These are phyloP conservation scores for Delonix regia DNA, from an alignment of 306 rosid species.

Conservation along the genomic window DNA sequence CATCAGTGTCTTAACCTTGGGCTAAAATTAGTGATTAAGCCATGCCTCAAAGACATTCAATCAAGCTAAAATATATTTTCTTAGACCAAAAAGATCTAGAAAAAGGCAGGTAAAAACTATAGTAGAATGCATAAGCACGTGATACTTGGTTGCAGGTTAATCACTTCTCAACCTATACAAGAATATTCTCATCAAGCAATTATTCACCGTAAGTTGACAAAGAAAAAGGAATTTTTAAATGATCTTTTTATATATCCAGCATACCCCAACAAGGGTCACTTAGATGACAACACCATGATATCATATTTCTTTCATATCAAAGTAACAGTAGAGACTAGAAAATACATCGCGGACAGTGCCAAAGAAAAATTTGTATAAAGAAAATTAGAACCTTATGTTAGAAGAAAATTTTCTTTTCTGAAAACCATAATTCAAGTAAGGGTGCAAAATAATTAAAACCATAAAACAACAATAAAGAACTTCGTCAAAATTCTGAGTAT, in stretches of 20 bases:
- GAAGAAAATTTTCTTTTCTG: not conserved
- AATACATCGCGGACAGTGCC: not conserved
- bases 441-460: slow-evolving; percentile 2
- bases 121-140: not conserved
- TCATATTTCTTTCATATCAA: not conserved
- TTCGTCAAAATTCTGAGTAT: not conserved
- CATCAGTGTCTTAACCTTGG: slow-evolving; percentile 18
- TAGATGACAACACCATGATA: not conserved
- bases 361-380: not conserved
- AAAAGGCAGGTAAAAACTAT: not conserved
- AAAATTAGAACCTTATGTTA: not conserved
- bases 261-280: not conserved
- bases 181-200: not conserved
- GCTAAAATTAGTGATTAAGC: not conserved
- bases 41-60: not conserved
- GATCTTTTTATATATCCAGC: not conserved
- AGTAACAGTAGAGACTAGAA: not conserved
- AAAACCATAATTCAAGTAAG: slow-evolving; percentile 4
- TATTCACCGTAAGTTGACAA: too few species aligned
- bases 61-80: not conserved
- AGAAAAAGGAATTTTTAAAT: not conserved
- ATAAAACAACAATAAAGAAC: slow-evolving; percentile 5
- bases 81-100: not conserved
- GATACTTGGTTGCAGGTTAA: not conserved
- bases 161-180: not conserved